Conservation (phyloP, 169 alveolate genomes). For the Neospora caninum region DNA sequence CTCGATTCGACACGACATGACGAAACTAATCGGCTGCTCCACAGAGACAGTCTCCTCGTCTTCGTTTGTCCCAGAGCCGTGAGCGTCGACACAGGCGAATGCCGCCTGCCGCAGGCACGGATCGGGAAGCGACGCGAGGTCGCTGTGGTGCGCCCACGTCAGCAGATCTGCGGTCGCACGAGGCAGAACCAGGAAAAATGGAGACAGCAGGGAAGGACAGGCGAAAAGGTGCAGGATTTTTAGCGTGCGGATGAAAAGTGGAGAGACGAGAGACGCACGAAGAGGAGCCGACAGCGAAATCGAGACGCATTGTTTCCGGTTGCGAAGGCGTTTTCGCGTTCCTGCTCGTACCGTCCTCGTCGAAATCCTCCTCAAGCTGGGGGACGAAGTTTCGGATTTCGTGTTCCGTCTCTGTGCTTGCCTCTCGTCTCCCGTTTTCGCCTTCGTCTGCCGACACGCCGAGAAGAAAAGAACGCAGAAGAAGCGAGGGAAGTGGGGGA, state of each 20-base stretch:
- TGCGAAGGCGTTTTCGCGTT: background rate
- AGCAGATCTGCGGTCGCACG: conserved; percentile 49
- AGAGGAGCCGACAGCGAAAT: background rate
- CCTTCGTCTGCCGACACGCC: conserved; percentile 30
- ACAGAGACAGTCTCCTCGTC: background rate
- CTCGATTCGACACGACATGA: conserved; percentile 68
- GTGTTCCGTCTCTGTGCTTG: background rate
- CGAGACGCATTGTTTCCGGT: background rate
- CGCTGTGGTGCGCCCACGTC: conserved; percentile 73
- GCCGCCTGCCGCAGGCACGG: conserved; percentile 61
- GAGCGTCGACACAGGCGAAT: background rate
- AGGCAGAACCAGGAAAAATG: background rate
- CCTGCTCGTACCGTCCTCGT: conserved; percentile 55
- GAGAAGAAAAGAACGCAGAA: background rate
- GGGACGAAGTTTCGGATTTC: conserved; percentile 27
- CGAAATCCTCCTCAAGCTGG: conserved; percentile 54
- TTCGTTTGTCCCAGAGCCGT: background rate
- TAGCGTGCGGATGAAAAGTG: too few relatives aligned
- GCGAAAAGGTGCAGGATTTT: background rate
- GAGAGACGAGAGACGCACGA: background rate
- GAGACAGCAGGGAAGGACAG: too few relatives aligned
- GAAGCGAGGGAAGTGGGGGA: too few relatives aligned
- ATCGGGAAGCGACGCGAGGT: conserved; percentile 63
- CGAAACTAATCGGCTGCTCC: conserved; percentile 69
- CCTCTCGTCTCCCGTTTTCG: background rate